A percentile compares a stretch with the other conserved stretches of the same genome.
phyloP scores from a whole-genome alignment of 805 yeast species.

The Diddensiella santjacobensis region DNA sequence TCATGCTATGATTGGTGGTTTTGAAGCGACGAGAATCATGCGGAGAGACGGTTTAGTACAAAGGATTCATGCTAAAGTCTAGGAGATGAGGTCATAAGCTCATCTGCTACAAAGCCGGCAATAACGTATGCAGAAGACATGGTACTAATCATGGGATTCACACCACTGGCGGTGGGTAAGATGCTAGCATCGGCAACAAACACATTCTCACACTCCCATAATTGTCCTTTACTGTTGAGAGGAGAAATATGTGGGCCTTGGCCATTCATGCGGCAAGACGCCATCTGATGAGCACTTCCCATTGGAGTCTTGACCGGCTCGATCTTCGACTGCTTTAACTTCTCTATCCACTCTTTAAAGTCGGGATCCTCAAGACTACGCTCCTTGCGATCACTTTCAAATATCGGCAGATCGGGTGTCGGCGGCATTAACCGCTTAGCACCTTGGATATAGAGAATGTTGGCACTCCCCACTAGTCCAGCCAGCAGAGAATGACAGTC shows the following conservation, averaged over 20 bases:
- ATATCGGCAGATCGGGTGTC: conserved; percentile 36
- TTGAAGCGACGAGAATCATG: too few species aligned
- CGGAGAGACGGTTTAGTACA: neutral
- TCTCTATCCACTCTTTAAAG: conserved; percentile 32
- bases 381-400: conserved; percentile 34
- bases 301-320: conserved; percentile 26
- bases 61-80: neutral
- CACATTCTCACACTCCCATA: conserved; percentile 46
- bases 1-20: too few species aligned
- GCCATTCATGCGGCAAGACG: conserved; percentile 42
- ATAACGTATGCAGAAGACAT: conserved; percentile 46
- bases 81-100: conserved; percentile 13
- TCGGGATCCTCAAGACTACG: conserved; percentile 43
- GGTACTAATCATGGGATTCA: conserved; percentile 49
- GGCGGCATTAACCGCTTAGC: conserved; percentile 43
- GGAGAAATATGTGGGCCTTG: conserved; percentile 44
- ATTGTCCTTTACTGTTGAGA: conserved; percentile 41
- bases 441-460: conserved; percentile 46
- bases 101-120: conserved; percentile 37
- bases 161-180: conserved; percentile 51
- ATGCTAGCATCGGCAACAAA: conserved; percentile 49
- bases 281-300: conserved; percentile 55
- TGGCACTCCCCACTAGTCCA: conserved; percentile 41
- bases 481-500: conserved; percentile 42
- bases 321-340: conserved; percentile 23